Base-by-base conservation (phyloP, 352 stramenopile genomes). In the Phytopythium helicoides region DNA sequence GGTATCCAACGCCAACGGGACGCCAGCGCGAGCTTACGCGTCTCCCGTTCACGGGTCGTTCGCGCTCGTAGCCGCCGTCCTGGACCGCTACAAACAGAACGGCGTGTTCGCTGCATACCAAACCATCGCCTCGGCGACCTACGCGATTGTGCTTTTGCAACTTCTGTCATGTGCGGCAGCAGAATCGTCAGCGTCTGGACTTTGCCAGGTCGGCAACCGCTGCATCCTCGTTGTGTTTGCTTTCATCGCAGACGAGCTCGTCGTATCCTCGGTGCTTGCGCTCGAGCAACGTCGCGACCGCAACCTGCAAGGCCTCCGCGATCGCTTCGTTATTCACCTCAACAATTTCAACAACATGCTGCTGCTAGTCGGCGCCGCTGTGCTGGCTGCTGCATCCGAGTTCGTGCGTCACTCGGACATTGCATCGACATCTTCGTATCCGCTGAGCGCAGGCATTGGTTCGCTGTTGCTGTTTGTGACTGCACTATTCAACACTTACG, bases 271-370 rank as follows among this genome's bases (percentile, higher is more conserved):
- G 11, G 64, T 91, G 14, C 50, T 94, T 16, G 73, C 80, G 22
- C 68, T 91, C 28, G 73, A 87, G 19, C 68, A 74, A 18, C 64
- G 62, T 35, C 64, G 68, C 18, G 58, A 75, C 33, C 69, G 61
- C 35, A 68, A 71, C 41, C 54, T 47, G 8, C 54, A 73, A 25
- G 47, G 62, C 5, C 62, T 64, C 37, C 67, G 71, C 15, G 74
- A 76, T 38, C 80, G 74, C 11, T 71, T 83, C 51, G 76, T 86
- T 40, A 66, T 92, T 38, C 73, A 89, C 42, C 59, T 89, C 36
- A 87, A 94, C 70, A 92, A 92, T 69, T 92, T 86, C 54, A 91
- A 87, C 64, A 92, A 94, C 63, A 87, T 91, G 75, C 54, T 92
- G 53, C 60, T 90, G 41, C 60, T 91, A 40, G 74, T 91, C 6